phyloP scores from a whole-genome alignment of 73 alveolate genomes.

The Breviolum minutum region DNA sequence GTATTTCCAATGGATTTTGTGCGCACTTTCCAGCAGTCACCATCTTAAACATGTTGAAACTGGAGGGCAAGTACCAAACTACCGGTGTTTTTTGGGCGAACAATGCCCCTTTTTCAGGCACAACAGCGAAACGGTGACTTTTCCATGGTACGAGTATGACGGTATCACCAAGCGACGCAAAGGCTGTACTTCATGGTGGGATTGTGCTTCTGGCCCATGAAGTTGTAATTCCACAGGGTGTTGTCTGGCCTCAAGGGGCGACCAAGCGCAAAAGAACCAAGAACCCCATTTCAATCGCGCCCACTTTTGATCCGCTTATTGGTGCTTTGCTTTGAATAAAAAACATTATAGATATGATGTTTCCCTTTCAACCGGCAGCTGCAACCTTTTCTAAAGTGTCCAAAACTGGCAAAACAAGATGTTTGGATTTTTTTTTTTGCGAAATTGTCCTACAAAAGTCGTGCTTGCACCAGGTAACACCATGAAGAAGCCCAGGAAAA shows the following conservation, averaged over 20 bases:
- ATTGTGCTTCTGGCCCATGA: slow-evolving; percentile 99
- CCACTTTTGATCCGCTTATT: too few species aligned
- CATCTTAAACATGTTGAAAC: too few species aligned
- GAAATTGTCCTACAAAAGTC: neutral
- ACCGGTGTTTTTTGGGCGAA: neutral
- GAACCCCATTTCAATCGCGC: too few species aligned
- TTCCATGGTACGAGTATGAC: neutral
- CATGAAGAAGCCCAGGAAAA: slow-evolving; percentile 99
- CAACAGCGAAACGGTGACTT: neutral
- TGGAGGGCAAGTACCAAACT: too few species aligned
- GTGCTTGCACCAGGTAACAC: slow-evolving; percentile 91
- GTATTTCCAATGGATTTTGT: too few species aligned
- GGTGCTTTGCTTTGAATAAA: neutral
- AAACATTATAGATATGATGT: too few species aligned
- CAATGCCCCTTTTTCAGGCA: neutral
- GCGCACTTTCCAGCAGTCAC: too few species aligned
- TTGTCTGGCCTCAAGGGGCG: slow-evolving; percentile 98
- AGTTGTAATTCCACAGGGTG: slow-evolving; percentile 99
- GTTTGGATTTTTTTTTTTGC: neutral
- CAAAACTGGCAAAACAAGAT: neutral
- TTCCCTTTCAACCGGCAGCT: too few species aligned
- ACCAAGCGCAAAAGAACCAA: neutral
- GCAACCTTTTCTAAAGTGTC: neutral
- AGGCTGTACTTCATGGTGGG: slow-evolving; percentile 98
- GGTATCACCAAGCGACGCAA: slow-evolving; percentile 96